These are phyloP conservation scores for Colletotrichum brevisporum DNA, from an alignment of 2,329 filamentous ascomycete genomes.

Conservation along the genomic window DNA sequence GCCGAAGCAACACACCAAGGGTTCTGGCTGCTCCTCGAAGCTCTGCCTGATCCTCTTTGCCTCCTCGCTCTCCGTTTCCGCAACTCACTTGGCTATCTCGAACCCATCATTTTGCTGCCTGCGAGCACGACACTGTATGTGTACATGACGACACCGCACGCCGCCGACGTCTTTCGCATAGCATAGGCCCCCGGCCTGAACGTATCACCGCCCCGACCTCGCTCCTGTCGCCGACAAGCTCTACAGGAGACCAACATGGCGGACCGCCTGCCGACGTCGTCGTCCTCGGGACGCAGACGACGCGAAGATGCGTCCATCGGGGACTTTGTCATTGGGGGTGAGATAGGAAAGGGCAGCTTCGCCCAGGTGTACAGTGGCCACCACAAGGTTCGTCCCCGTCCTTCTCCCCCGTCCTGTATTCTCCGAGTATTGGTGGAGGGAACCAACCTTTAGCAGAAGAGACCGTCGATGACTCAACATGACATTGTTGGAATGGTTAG, in stretches of 20 bases:
- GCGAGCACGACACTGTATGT: slow-evolving; percentile 42
- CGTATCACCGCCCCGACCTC: slow-evolving; percentile 40
- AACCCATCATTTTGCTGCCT: neutral
- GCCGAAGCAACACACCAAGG: slow-evolving; percentile 41
- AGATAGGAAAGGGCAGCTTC: slow-evolving; percentile 98
- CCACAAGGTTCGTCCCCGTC: slow-evolving; percentile 76
- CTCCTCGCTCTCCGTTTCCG: slow-evolving; percentile 33
- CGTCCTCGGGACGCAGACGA: slow-evolving; percentile 51
- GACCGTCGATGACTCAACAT: too few species aligned
- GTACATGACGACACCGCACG: slow-evolving; percentile 58
- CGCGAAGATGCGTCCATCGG: slow-evolving; percentile 64
- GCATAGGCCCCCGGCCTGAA: slow-evolving; percentile 37
- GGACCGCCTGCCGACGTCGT: slow-evolving; percentile 54
- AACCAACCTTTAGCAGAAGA: too few species aligned
- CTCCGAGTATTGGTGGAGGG: neutral
- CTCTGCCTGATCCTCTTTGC: slow-evolving; percentile 41
- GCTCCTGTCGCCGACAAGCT: slow-evolving; percentile 52
- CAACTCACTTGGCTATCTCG: slow-evolving; percentile 5
- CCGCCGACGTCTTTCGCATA: slow-evolving; percentile 52
- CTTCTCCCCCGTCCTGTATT: slow-evolving; percentile 4
- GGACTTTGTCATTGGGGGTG: slow-evolving; percentile 84
- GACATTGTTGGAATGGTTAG: neutral
- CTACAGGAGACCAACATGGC: slow-evolving; percentile 55
- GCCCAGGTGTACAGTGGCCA: slow-evolving; percentile 92
- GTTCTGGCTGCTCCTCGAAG: slow-evolving; percentile 27